Evolutionary conservation across 768 basidiomycete species (phyloP).

Genomic region (Baorangia bicolor): DNA sequence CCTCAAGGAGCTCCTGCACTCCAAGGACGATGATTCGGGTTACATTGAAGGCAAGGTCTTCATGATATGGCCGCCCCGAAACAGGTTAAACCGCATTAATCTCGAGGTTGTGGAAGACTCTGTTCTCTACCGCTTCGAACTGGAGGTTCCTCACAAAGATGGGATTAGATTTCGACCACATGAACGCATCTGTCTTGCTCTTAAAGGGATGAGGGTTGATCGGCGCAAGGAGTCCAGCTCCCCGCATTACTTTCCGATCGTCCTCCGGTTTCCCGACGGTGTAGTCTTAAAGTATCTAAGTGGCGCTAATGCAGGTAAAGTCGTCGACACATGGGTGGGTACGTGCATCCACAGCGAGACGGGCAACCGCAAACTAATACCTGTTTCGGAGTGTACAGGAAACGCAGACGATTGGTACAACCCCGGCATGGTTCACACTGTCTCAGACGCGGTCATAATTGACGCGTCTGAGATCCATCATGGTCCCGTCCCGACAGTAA

Average conservation of each 20-base stretch:
- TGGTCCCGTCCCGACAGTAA: background rate
- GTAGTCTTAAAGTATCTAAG: slow-evolving; percentile 40
- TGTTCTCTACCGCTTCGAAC: slow-evolving; percentile 35
- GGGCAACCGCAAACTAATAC: background rate
- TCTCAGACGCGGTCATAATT: slow-evolving; percentile 10
- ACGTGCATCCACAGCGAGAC: slow-evolving; percentile 7
- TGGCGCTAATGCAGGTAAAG: slow-evolving; percentile 25
- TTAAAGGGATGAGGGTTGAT: slow-evolving; percentile 43
- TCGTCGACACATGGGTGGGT: slow-evolving; percentile 45
- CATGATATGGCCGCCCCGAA: slow-evolving; percentile 45
- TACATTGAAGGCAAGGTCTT: slow-evolving; percentile 42
- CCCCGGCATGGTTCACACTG: slow-evolving; percentile 9
- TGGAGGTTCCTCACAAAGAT: slow-evolving; percentile 35
- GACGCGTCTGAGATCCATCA: slow-evolving; percentile 3
- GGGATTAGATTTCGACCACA: slow-evolving; percentile 40
- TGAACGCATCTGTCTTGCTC: slow-evolving; percentile 46
- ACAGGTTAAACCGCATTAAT: slow-evolving; percentile 32
- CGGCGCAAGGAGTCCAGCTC: slow-evolving; percentile 27
- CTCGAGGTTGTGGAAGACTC: slow-evolving; percentile 21
- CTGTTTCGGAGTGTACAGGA: slow-evolving; percentile 2
- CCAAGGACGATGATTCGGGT: slow-evolving; percentile 33
- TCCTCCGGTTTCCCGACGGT: slow-evolving; percentile 43
- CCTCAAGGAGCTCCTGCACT: slow-evolving; percentile 34
- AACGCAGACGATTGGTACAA: slow-evolving; percentile 29
- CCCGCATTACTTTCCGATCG: slow-evolving; percentile 38